Evolutionary conservation across 208 protist species (phyloP), one percentile per base, ranked within the genome.

Genomic region (Crithidia fasciculata): DNA sequence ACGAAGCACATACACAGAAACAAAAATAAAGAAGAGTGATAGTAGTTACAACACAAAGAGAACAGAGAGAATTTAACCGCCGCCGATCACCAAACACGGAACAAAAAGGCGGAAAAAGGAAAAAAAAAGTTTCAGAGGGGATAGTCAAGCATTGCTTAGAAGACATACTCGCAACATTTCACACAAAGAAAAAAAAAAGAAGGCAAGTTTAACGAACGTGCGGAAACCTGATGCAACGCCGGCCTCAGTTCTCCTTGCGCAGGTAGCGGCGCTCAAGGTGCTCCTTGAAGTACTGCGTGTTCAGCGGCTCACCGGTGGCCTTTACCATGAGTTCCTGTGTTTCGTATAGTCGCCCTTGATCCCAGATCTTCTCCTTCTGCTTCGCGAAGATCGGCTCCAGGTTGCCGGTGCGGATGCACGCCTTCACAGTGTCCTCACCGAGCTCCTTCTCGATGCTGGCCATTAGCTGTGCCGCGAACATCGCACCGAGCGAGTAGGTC

Each of bases 181-280:
- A 28, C 28, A 28, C 28, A 28, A 28, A 28, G 28, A 28, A 28
- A 28, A 49, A 49, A 0, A 49, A 49, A 49, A 49, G 45, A 49
- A 15, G 45, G 12, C 7, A 49, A 49, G 9, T 15, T 8, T 15
- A 49, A 49, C 45, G 12, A 49, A 0, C 45, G 28, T 28, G 28
- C 28, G 1, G 1, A 28, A 28, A 28, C 28, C 28, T 28, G 28
- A 28, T 28, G 28, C 28, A 28, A 28, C 28, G 28, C 28, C 28
- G 28, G 28, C 28, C 28, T 49, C 12, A 49, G 45, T 49, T 13
- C 57, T 84, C 73, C 53, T 74, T 60, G 65, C 73, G 73, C 65
- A 93, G 74, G 76, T 98, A 98, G 74, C 94, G 94, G 10, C 81
- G 72, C 69, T 88, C 84, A 16, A 98, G 82, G 71, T 98, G 89